Evolutionary conservation across 1,284 basidiomycete genomes (phyloP), one percentile per base, ranked within the genome.

Genomic region (Trichosporon asahii): DNA sequence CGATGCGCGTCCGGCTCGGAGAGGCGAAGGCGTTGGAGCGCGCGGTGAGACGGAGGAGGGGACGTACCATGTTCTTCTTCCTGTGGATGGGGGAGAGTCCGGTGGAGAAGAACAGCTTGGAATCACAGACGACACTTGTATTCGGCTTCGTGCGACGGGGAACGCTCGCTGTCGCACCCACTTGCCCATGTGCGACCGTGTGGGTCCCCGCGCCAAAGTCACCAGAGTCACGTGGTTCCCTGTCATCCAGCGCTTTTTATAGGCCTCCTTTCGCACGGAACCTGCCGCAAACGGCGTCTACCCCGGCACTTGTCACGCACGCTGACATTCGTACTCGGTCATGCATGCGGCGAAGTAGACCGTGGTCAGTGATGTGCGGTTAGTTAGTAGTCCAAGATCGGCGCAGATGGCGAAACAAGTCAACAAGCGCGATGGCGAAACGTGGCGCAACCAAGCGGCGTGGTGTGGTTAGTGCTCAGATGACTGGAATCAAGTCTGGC

Each of bases 1-100:
- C 49, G 21, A 61, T 31, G 27, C 57, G 57, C 29, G 8, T 14
- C 57, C n/a, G 57, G 18, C 57, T 29, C 57, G 29, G 15, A 7
- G 57, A 5, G 18, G 57, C 57, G 57, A 61, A 18, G 57, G 57
- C 57, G 57, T 15, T 15, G 29, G 57, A 31, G 57, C 57, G 57
- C 29, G 57, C 57, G n/a, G n/a, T n/a, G 29, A 61, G 57, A 33
- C 57, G 57, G 57, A 61, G 29, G 18, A 61, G 27, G 27, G 29
- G 57, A 61, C 57, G 57, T 61, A 61, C 57, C 57, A 61, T 61
- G 57, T 61, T 61, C 57, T 61, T 61, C 57, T n/a, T 29, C 27
- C 57, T 61, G 15, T 57, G 27, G 57, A 61, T 61, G 57, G 57
- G 57, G 29, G 4, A 18, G 57, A 61, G 27, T 61, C 57, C 57